A percentile compares a stretch with the other conserved stretches of the same genome.
phyloP scores from a whole-genome alignment of 2,329 filamentous ascomycete genomes.

The Septoria petroselini region DNA sequence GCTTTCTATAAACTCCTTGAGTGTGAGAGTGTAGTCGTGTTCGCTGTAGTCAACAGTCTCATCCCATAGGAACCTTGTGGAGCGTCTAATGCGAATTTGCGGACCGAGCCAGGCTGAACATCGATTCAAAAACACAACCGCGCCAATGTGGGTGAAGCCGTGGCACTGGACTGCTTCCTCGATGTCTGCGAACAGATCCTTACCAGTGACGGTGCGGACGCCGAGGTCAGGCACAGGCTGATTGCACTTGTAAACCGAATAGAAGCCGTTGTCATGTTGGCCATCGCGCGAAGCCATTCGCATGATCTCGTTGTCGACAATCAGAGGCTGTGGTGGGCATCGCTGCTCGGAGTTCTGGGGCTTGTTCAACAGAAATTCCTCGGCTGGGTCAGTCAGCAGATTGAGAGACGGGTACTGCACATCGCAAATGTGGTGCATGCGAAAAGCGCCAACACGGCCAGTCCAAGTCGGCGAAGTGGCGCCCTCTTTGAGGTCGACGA shows the following conservation, averaged over 20 bases:
- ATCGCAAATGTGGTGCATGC: constrained; percentile 11
- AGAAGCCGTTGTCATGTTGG: constrained; percentile 9
- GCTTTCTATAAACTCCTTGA: constrained; percentile 12
- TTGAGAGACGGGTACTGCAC: constrained; percentile 16
- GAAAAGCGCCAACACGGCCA: constrained; percentile 5
- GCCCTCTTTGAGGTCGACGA: constrained; percentile 1
- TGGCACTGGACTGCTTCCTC: constrained; percentile 11
- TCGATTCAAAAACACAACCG: constrained; percentile 8
- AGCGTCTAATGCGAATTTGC: constrained; percentile 12
- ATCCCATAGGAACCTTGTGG: constrained; percentile 4
- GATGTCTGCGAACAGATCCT: constrained; percentile 7
- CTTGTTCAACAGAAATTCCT: constrained; percentile 12
- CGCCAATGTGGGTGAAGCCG: constrained; percentile 7
- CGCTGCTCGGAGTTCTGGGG: constrained; percentile 9
- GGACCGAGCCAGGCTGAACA: not conserved
- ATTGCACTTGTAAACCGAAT: constrained; percentile 16
- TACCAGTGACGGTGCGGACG: constrained; percentile 1
- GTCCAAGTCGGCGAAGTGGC: not conserved
- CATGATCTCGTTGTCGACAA: constrained; percentile 10
- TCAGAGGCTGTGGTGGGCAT: constrained; percentile 17
- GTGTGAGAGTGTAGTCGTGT: constrained; percentile 7
- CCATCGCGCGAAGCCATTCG: constrained; percentile 15
- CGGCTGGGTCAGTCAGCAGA: constrained; percentile 6
- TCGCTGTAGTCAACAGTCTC: constrained; percentile 5
- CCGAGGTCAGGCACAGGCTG: not conserved